Conservation (phyloP, 1,284 basidiomycete genomes). For the Fomitopsis betulina region DNA sequence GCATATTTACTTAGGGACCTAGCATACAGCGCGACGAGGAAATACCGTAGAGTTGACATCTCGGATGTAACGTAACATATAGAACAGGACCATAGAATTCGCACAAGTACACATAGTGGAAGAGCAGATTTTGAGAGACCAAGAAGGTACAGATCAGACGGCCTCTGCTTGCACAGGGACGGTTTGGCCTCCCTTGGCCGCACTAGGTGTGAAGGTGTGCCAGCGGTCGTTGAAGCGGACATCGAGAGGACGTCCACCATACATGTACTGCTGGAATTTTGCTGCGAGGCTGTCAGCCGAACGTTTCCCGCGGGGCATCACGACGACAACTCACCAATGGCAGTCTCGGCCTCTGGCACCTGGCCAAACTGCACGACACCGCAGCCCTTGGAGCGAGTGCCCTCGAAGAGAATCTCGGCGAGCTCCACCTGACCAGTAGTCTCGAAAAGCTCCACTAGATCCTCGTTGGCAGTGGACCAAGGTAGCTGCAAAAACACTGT, state of each 20-base stretch:
- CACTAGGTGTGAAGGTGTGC: slow-evolving; percentile 83
- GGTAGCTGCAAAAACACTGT: slow-evolving; percentile 60
- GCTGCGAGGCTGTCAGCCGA: slow-evolving; percentile 36
- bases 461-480: slow-evolving; percentile 99
- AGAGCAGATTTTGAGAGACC: neutral
- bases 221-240: slow-evolving; percentile 90
- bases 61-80: slow-evolving; percentile 6
- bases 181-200: slow-evolving; percentile 78
- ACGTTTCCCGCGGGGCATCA: neutral
- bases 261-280: slow-evolving; percentile 90
- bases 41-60: slow-evolving; percentile 6
- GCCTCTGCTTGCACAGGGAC: slow-evolving; percentile 31
- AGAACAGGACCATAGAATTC: slow-evolving; percentile 3
- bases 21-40: slow-evolving; percentile 5
- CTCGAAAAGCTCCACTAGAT: slow-evolving; percentile 96
- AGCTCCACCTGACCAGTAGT: slow-evolving; percentile 93
- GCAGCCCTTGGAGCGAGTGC: slow-evolving; percentile 86
- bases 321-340: slow-evolving; percentile 61
- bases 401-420: slow-evolving; percentile 92
- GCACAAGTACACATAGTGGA: slow-evolving; percentile 6
- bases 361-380: slow-evolving; percentile 96
- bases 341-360: slow-evolving; percentile 86
- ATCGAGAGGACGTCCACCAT: slow-evolving; percentile 82
- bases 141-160: slow-evolving; percentile 10
- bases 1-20: slow-evolving; percentile 3